A percentile compares a stretch with the other conserved stretches of the same genome.
Conservation (phyloP, 345 rosid genomes). For the Moringa oleifera region DNA sequence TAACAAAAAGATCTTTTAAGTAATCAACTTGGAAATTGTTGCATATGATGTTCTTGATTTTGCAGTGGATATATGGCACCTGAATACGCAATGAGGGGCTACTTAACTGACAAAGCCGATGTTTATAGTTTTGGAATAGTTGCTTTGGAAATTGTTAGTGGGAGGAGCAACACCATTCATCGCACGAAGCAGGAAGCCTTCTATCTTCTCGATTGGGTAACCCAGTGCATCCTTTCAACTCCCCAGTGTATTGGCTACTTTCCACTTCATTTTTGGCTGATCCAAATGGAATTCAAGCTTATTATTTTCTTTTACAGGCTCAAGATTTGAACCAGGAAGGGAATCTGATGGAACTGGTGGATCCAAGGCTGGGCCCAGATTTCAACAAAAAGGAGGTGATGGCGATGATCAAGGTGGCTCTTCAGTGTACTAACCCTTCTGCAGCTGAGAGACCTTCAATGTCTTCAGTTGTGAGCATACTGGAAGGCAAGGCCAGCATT, state of each 20-base stretch:
- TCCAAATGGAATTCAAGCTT: too few species aligned
- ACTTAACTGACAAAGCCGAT: conserved; percentile 36
- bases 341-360: conserved; percentile 31
- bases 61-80: conserved; percentile 48
- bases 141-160: conserved; percentile 32
- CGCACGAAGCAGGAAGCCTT: conserved; percentile 27
- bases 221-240: too few species aligned
- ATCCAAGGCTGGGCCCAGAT: conserved; percentile 34
- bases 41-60: not conserved
- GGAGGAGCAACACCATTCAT: conserved; percentile 33
- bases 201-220: conserved; percentile 48
- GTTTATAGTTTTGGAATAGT: conserved; percentile 34
- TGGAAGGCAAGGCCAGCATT: conserved; percentile 30
- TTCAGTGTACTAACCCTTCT: conserved; percentile 36
- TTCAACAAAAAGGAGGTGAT: conserved; percentile 39
- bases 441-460: conserved; percentile 40
- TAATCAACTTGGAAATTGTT: not conserved
- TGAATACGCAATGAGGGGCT: conserved; percentile 46
- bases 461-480: conserved; percentile 57
- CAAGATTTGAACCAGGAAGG: conserved; percentile 34
- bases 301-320: too few species aligned
- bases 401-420: conserved; percentile 42
- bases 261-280: not conserved
- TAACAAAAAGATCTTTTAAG: too few species aligned
- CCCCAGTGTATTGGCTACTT: too few species aligned